Percentiles rank a stretch among this genome's conserved stretches.
Conservation (phyloP, 805 yeast species). For the Metschnikowia orientalis region DNA sequence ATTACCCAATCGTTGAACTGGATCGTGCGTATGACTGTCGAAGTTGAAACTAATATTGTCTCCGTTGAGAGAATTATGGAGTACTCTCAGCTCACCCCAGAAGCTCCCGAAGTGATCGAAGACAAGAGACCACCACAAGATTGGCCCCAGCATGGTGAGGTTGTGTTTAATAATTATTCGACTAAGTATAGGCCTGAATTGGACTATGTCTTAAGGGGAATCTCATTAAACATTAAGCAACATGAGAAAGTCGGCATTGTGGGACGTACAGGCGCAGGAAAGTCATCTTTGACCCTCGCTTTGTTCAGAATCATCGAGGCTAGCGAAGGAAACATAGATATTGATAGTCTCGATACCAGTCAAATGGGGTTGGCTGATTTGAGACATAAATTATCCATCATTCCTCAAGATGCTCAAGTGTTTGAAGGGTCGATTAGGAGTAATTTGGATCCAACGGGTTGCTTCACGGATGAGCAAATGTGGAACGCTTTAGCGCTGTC, state of each 20-base stretch:
- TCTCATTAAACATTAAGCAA: constrained; percentile 33
- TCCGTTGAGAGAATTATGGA: constrained; percentile 93
- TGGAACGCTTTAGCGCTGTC: constrained; percentile 43
- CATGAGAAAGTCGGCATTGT: constrained; percentile 43
- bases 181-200: constrained; percentile 43
- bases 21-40: constrained; percentile 99
- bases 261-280: constrained; percentile 46
- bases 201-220: constrained; percentile 39
- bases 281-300: constrained; percentile 42
- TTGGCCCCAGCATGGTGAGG: constrained; percentile 40
- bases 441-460: constrained; percentile 39
- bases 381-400: constrained; percentile 39
- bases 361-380: constrained; percentile 40
- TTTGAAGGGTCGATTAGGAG: constrained; percentile 40
- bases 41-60: constrained; percentile 95
- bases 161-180: constrained; percentile 35
- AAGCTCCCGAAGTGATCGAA: constrained; percentile 72
- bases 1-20: constrained; percentile 91
- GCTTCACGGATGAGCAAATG: constrained; percentile 32
- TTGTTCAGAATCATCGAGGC: constrained; percentile 42
- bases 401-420: constrained; percentile 45
- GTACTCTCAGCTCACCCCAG: constrained; percentile 73
- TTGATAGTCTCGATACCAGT: constrained; percentile 33
- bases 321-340: constrained; percentile 31
- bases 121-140: constrained; percentile 52